Percentiles rank a stretch among this genome's conserved stretches.
These are phyloP conservation scores for Staphylotrichum longicolle DNA, from an alignment of 495 filamentous ascomycete genomes.

Conservation along the genomic window DNA sequence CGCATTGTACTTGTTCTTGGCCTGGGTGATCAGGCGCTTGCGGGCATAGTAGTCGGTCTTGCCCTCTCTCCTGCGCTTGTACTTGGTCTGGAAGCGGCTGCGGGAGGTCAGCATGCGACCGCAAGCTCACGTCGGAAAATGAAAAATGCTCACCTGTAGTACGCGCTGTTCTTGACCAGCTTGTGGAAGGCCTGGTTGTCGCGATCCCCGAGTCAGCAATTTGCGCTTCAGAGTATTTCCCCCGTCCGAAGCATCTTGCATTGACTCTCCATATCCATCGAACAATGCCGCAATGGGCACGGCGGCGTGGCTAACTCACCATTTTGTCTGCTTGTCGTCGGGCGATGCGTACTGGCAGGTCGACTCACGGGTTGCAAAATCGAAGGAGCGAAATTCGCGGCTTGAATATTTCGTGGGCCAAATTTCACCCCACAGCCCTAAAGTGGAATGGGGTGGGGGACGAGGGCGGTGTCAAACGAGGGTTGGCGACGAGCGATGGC, in stretches of 20 bases:
- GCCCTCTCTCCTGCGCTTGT: conserved; percentile 91
- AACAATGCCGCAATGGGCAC: conserved; percentile 12
- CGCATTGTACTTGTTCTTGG: conserved; percentile 99
- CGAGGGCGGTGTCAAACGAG: conserved; percentile 23
- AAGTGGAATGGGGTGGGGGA: conserved; percentile 26
- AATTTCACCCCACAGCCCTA: conserved; percentile 40
- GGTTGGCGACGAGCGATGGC: conserved; percentile 23
- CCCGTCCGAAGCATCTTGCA: conserved; percentile 94
- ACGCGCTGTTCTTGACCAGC: conserved; percentile 91
- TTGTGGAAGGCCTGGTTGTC: conserved; percentile 83
- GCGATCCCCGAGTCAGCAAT: conserved; percentile 88
- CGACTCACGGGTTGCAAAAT: conserved; percentile 37
- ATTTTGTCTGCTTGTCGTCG: conserved; percentile 55
- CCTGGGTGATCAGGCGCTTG: conserved; percentile 98
- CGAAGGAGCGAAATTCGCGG: conserved; percentile 30
- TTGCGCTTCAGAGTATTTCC: conserved; percentile 81
- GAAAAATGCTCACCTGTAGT: conserved; percentile 76
- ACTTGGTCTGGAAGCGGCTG: conserved; percentile 99
- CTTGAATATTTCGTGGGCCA: conserved; percentile 35
- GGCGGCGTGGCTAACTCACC: conserved; percentile 48
- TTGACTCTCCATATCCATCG: conserved; percentile 58
- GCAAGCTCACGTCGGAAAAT: no score
- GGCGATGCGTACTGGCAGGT: conserved; percentile 31
- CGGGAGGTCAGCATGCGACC: conserved; percentile 19
- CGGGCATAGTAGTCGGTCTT: conserved; percentile 99